Percentiles rank a stretch among this genome's conserved stretches.
Conservation (phyloP, 371 early-diverging fungal species). For the Mucor racemosus region DNA sequence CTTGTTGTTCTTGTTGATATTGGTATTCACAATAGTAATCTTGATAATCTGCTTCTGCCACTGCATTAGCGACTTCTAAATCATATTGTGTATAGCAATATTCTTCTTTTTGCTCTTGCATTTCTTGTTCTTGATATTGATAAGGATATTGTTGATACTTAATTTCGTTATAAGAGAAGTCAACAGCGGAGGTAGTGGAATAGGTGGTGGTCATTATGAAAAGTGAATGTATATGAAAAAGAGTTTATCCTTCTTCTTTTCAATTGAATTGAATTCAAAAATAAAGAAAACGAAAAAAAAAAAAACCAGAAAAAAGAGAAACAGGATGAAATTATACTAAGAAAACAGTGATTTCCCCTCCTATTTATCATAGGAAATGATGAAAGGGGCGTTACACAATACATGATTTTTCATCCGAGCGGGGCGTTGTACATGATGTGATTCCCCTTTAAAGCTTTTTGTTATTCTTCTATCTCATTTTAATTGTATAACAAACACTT, state of each 20-base stretch:
- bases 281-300: neutral
- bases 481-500: neutral
- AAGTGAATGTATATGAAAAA: neutral
- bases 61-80: conserved; percentile 13
- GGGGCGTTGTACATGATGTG: conserved; percentile 7
- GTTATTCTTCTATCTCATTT: conserved; percentile 5
- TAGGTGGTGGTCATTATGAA: conserved; percentile 1
- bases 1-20: neutral
- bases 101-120: neutral
- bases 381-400: neutral
- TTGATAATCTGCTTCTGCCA: conserved; percentile 26
- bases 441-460: conserved; percentile 3
- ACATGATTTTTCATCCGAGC: conserved; percentile 5
- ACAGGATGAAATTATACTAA: neutral
- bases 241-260: neutral
- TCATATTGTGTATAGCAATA: conserved; percentile 18
- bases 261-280: neutral
- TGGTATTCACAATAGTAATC: conserved; percentile 18
- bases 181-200: neutral
- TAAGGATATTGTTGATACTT: conserved; percentile 1
- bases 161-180: neutral
- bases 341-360: neutral
- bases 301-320: neutral
- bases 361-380: neutral
- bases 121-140: conserved; percentile 10